These are phyloP conservation scores for Nicotiana otophora DNA, from an alignment of 257 asterid genomes.

Conservation along the genomic window DNA sequence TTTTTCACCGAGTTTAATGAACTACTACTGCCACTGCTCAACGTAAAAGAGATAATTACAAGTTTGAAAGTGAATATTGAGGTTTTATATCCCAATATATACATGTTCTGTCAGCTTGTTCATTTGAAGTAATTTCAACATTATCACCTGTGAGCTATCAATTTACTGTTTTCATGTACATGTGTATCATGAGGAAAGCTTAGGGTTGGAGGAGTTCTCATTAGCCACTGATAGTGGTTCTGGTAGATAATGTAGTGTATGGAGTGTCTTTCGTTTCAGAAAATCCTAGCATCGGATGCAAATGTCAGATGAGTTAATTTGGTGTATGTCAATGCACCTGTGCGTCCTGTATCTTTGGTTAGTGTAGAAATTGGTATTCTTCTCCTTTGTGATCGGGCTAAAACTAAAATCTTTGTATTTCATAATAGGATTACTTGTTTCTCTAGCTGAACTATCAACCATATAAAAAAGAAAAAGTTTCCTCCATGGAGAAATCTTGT, in stretches of 20 bases:
- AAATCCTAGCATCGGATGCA: neutral
- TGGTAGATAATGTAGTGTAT: conserved; percentile 1
- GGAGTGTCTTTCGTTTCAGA: neutral
- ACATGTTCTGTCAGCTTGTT: neutral
- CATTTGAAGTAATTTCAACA: neutral
- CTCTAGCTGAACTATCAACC: neutral
- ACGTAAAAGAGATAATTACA: neutral
- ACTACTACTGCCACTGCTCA: neutral
- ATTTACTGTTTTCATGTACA: neutral
- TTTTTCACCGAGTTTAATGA: neutral
- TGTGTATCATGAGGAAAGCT: neutral
- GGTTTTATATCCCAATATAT: neutral
- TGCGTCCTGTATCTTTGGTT: neutral
- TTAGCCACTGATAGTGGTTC: conserved; percentile 1
- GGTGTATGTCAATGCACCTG: neutral
- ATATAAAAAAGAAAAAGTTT: neutral
- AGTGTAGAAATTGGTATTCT: neutral
- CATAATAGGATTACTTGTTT: neutral
- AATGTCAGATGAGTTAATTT: neutral
- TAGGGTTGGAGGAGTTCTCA: neutral
- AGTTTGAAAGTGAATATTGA: neutral
- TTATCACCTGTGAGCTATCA: neutral
- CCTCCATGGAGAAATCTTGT: neutral
- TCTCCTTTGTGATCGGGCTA: neutral
- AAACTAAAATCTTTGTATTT: neutral